Base-by-base conservation (phyloP, 169 alveolate species). In the Pseudocohnilembus persalinus region DNA sequence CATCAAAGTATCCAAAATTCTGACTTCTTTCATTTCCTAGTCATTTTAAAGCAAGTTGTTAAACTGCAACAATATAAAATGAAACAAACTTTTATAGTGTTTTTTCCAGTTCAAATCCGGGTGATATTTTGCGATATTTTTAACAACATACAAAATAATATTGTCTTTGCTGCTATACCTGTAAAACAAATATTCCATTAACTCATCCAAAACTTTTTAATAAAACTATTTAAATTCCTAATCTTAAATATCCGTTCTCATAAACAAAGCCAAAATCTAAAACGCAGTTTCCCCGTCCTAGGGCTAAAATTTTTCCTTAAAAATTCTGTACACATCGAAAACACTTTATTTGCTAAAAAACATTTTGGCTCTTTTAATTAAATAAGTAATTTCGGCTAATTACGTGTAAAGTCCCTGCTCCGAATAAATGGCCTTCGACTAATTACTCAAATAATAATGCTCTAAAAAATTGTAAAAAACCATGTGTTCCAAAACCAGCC, bases 31-130 rank as follows among this genome's bases (percentile, higher is more conserved):
- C 20, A 31, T 64, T 27, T 33, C 63, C 1, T 68, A 34, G 30
- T 79, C 84, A 0, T 34, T 28, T 29, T 29, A 49, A 1, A 79
- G 31, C 33, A 79, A 63, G 20, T 79, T 79, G 63, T 79, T 79
- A 15, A 79, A 29, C 1, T 79, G 34, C 49, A 74, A 49, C 34
- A 79, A 63, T 24, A 79, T 79, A 63, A 72, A 29, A 6, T 35
- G 29, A 79, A 79, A 79, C 28, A 79, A 29, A 49, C 49, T 73
- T 11, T 79, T 76, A 64, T 79, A 79, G 64, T 79, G 64, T 35
- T 79, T 79, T 64, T 79, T 76, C 84, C 84, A 79, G 63, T 79
- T 79, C 1, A 79, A 75, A 63, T 28, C 31, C 63, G 31, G 64
- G 29, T 49, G 35, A 33, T 79, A 63, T 76, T 73, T 64, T n/a